Base-by-base conservation (phyloP, 768 basidiomycete species). In the Multifurca ochricompacta region DNA sequence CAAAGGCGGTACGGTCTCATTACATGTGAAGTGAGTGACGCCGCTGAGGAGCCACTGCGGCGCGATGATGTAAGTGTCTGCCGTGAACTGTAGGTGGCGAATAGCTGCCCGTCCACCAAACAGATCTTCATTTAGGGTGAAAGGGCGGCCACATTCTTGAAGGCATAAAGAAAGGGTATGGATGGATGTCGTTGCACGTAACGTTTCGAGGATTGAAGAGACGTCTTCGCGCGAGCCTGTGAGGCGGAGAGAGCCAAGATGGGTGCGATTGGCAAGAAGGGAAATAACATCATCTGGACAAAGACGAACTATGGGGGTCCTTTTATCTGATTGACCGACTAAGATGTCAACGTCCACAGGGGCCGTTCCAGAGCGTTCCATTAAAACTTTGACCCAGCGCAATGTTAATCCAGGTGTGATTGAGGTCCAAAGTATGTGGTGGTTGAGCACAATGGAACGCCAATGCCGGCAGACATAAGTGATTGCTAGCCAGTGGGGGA, bases 11-110 rank as follows among this genome's bases (percentile, higher is more conserved):
- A 39, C n/a, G 7, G 11, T 6, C 37, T 39, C 37, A 1, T 4
- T 8, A n/a, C 27, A n/a, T 27, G 44, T 45, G 4, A 45, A 45
- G n/a, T 31, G 25, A n/a, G 44, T 45, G 25, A 45, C 44, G 18
- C 44, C 28, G 10, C 10, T 14, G 27, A 45, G 28, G 11, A 45
- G 44, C 44, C 44, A 31, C 7, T 13, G 8, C 14, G 44, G 44
- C 2, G 6, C 44, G n/a, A 18, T 4, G 27, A 31, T 45, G n/a
- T 10, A 4, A 19, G 9, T 1, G 7, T 9, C 10, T 18, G 8
- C 43, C 3, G 8, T 8, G 18, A 44, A 11, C n/a, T 45, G 7
- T 13, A 45, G 28, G 44, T 19, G 28, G 25, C 44, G 44, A 31
- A 45, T 31, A 9, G 44, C 7, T 13, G 44, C 44, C 16, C n/a